Conservation (phyloP, 2,329 filamentous ascomycete genomes). For the Botrytis medusae region DNA sequence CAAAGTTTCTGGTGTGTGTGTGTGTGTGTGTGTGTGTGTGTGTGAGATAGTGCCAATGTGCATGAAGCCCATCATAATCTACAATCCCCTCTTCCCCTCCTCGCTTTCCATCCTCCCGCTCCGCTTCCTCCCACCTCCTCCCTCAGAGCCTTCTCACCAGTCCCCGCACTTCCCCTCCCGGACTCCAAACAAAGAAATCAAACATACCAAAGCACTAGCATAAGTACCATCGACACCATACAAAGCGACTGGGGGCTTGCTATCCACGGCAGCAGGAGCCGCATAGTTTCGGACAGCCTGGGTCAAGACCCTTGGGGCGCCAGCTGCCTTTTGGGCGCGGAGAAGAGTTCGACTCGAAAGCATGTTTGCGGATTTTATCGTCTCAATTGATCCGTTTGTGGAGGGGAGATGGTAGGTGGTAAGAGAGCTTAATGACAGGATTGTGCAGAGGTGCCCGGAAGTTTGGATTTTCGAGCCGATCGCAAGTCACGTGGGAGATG, state of each 20-base stretch:
- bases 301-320: slow-evolving; percentile 42
- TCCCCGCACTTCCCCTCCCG: not conserved
- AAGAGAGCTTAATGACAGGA: slow-evolving; percentile 19
- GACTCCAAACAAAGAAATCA: slow-evolving; percentile 1
- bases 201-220: slow-evolving; percentile 92
- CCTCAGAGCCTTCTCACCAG: slow-evolving; percentile 11
- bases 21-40: too few species aligned
- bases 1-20: slow-evolving; percentile 20
- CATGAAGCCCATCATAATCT: not conserved
- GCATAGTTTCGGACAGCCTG: slow-evolving; percentile 74
- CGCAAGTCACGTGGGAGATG: not conserved
- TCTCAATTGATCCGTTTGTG: slow-evolving; percentile 35
- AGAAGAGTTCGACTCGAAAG: slow-evolving; percentile 39
- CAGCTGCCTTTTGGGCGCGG: slow-evolving; percentile 36
- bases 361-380: slow-evolving; percentile 34
- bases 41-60: not conserved
- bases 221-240: slow-evolving; percentile 98
- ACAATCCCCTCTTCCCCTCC: not conserved
- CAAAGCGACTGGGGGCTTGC: slow-evolving; percentile 84
- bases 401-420: slow-evolving; percentile 28
- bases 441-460: slow-evolving; percentile 20
- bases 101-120: not conserved
- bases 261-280: slow-evolving; percentile 56
- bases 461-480: slow-evolving; percentile 23
- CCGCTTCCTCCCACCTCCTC: not conserved